These are phyloP conservation scores for Paramyrothecium sp. DNA, from an alignment of 2,329 filamentous ascomycete genomes.

Conservation along the genomic window DNA sequence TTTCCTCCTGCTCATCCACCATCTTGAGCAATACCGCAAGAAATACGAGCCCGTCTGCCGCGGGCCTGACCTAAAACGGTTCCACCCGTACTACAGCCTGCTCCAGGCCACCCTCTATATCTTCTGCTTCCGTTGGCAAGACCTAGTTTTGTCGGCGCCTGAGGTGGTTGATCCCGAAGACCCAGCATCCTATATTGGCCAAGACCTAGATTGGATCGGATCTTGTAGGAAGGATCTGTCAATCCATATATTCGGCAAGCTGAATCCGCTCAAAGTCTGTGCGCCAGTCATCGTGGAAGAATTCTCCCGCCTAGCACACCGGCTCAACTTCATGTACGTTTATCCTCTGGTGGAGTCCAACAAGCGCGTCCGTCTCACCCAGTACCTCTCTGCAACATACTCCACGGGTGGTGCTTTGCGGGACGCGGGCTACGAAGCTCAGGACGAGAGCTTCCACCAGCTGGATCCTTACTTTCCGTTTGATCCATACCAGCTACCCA, in stretches of 20 bases:
- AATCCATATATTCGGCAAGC: slow-evolving; percentile 77
- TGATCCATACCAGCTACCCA: slow-evolving; percentile 88
- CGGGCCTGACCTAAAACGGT: slow-evolving; percentile 82
- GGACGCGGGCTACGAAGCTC: slow-evolving; percentile 44
- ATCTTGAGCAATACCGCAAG: slow-evolving; percentile 73
- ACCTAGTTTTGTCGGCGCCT: slow-evolving; percentile 67
- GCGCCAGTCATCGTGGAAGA: slow-evolving; percentile 86
- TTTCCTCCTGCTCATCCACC: slow-evolving; percentile 73
- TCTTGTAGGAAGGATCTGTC: slow-evolving; percentile 72
- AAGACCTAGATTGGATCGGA: slow-evolving; percentile 76
- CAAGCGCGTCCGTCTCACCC: slow-evolving; percentile 80
- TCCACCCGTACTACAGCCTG: slow-evolving; percentile 81
- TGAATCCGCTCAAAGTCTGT: slow-evolving; percentile 95
- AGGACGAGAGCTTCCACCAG: slow-evolving; percentile 77
- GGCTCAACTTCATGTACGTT: slow-evolving; percentile 86
- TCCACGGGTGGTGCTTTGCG: slow-evolving; percentile 53
- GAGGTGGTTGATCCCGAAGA: slow-evolving; percentile 63
- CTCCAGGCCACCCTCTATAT: slow-evolving; percentile 91
- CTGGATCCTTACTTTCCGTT: slow-evolving; percentile 96
- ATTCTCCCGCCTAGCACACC: slow-evolving; percentile 83
- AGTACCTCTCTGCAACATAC: slow-evolving; percentile 60
- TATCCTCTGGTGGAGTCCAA: slow-evolving; percentile 87
- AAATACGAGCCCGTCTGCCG: slow-evolving; percentile 72
- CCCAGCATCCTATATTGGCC: slow-evolving; percentile 57
- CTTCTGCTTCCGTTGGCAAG: slow-evolving; percentile 97